phyloP scores from a whole-genome alignment of 2,329 filamentous ascomycete genomes.

The Stagonosporopsis chrysanthemi region DNA sequence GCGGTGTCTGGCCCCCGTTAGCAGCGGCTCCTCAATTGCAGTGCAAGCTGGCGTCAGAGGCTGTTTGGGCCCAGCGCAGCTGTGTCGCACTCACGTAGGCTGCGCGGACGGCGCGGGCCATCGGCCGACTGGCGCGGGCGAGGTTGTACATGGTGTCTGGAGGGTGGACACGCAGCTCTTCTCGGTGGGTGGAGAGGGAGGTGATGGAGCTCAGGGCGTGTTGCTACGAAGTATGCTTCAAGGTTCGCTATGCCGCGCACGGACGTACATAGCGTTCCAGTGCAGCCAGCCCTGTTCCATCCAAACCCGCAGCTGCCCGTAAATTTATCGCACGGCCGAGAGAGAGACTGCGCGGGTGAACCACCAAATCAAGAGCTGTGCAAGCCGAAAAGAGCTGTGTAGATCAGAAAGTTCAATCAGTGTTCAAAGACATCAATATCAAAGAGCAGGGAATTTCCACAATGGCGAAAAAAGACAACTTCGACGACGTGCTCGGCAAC shows the following conservation, averaged over 20 bases:
- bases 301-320: constrained; percentile 2
- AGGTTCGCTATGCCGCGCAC: constrained; percentile 36
- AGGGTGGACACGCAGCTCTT: constrained; percentile 34
- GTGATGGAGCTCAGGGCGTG: constrained; percentile 35
- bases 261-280: background rate
- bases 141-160: constrained; percentile 81
- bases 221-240: constrained; percentile 28
- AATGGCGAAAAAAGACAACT: constrained; percentile 48
- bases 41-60: constrained; percentile 43
- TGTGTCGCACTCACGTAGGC: constrained; percentile 68
- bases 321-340: constrained; percentile 34
- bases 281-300: background rate
- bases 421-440: too few relatives aligned
- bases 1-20: constrained; percentile 58
- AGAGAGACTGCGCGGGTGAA: constrained; percentile 16
- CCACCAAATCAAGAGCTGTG: constrained; percentile 5
- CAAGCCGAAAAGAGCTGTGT: background rate
- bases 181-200: constrained; percentile 20
- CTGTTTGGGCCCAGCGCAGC: constrained; percentile 30
- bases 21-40: constrained; percentile 31
- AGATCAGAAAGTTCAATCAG: background rate
- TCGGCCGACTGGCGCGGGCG: constrained; percentile 71
- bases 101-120: constrained; percentile 80
- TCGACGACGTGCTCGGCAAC: constrained; percentile 64
- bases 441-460: background rate